A percentile compares a stretch with the other conserved stretches of the same genome.
phyloP scores from a whole-genome alignment of 1,284 basidiomycete genomes.

The Melampsora americana region DNA sequence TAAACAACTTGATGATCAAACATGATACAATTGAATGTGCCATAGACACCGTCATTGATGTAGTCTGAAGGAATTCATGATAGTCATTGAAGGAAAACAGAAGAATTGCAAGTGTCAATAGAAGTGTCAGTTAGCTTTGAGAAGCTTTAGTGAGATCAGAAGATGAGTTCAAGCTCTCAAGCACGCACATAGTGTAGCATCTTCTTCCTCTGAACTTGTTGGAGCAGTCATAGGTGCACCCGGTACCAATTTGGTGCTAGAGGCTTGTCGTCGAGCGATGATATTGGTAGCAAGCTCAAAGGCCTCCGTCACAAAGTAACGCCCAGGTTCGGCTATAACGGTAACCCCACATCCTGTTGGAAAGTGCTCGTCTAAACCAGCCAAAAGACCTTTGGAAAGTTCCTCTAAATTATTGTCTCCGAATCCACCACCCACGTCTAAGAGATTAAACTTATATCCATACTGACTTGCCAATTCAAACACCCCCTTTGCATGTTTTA shows the following conservation, averaged over 20 bases:
- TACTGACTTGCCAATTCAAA: slow-evolving; percentile 82
- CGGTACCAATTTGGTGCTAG: slow-evolving; percentile 14
- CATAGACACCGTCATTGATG: slow-evolving; percentile 97
- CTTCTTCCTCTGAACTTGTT: slow-evolving; percentile 49
- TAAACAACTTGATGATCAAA: slow-evolving; percentile 86
- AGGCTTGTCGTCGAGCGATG: slow-evolving; percentile 68
- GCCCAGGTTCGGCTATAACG: slow-evolving; percentile 93
- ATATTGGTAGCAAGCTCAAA: slow-evolving; percentile 94
- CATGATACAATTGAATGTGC: slow-evolving; percentile 94
- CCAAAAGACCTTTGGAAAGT: slow-evolving; percentile 70
- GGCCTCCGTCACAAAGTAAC: slow-evolving; percentile 88
- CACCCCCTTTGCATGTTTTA: slow-evolving; percentile 73
- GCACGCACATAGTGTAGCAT: slow-evolving; percentile 65
- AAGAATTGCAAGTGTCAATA: not conserved
- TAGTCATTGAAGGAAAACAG: not conserved
- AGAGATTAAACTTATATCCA: slow-evolving; percentile 72
- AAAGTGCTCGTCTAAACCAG: slow-evolving; percentile 77
- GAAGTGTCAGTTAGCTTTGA: not conserved
- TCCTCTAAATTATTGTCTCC: slow-evolving; percentile 82
- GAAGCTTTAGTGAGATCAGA: not conserved
- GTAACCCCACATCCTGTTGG: slow-evolving; percentile 71
- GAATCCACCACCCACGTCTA: slow-evolving; percentile 95
- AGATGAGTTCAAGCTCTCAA: not conserved
- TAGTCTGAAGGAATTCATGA: slow-evolving; percentile 60
- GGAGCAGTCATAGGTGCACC: not conserved